Conservation (phyloP, 2,329 filamentous ascomycete genomes). For the Nothomitra cinnamomea region DNA sequence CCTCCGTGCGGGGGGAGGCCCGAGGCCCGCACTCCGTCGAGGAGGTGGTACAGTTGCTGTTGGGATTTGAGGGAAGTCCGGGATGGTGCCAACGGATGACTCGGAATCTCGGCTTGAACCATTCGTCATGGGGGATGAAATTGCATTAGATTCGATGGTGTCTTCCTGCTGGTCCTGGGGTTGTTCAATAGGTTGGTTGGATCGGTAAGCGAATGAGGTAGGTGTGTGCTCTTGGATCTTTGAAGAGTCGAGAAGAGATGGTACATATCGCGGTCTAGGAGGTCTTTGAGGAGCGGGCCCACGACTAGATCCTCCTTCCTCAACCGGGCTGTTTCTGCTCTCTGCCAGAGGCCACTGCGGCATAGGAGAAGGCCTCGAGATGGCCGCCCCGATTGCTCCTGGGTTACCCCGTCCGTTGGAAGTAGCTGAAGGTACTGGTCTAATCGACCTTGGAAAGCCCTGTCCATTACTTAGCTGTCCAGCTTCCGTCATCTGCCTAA, state of each 20-base stretch:
- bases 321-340: background rate
- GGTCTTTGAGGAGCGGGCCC: background rate
- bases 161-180: background rate
- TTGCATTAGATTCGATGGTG: background rate
- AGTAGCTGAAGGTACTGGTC: background rate
- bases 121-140: background rate
- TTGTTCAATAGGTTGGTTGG: background rate
- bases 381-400: background rate
- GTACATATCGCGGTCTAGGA: slow-evolving; percentile 1
- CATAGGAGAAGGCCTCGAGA: slow-evolving; percentile 1
- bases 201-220: background rate
- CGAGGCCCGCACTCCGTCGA: slow-evolving; percentile 16
- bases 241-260: background rate
- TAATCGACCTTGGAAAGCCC: background rate
- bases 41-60: slow-evolving; percentile 8
- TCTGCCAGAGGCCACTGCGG: slow-evolving; percentile 1
- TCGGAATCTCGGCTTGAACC: background rate
- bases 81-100: background rate
- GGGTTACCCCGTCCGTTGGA: background rate
- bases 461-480: background rate
- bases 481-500: background rate
- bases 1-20: slow-evolving; percentile 20
- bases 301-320: background rate
- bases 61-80: background rate
- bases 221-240: background rate